These are phyloP conservation scores for Plasmodium gonderi DNA, from an alignment of 169 alveolate genomes.

Conservation along the genomic window DNA sequence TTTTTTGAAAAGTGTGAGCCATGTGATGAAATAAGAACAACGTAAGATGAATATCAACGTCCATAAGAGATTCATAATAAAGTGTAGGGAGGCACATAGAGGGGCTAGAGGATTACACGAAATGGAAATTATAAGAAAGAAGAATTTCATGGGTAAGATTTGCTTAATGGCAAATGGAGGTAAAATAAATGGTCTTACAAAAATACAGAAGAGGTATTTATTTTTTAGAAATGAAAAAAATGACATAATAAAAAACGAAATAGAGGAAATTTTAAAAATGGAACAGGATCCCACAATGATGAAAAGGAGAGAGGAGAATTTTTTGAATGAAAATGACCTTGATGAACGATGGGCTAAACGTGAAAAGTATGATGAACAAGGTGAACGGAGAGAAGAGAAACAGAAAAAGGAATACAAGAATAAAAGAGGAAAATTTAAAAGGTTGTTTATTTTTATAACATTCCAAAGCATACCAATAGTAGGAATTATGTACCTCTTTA, in stretches of 20 bases:
- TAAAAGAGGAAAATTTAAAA: slow-evolving; percentile 43
- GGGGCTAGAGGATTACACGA: too few relatives aligned
- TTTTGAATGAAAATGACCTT: not conserved
- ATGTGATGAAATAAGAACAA: too few relatives aligned
- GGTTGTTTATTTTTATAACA: slow-evolving; percentile 42
- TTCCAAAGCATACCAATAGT: slow-evolving; percentile 65
- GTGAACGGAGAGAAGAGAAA: not conserved
- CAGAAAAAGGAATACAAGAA: not conserved
- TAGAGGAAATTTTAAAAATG: slow-evolving; percentile 42
- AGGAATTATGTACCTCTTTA: slow-evolving; percentile 54
- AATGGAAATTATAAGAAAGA: not conserved
- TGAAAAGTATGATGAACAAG: not conserved
- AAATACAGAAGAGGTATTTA: not conserved
- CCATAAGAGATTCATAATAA: not conserved
- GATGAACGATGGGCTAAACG: too few relatives aligned
- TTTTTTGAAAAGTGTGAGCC: too few relatives aligned
- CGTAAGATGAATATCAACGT: not conserved
- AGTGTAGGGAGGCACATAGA: too few relatives aligned
- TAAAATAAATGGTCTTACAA: not conserved
- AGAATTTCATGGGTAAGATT: not conserved
- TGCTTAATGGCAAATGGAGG: not conserved
- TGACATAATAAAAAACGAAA: slow-evolving; percentile 54
- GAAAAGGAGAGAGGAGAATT: not conserved
- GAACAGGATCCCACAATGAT: not conserved
- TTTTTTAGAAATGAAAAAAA: slow-evolving; percentile 50